A percentile compares a stretch with the other conserved stretches of the same genome.
phyloP scores from a whole-genome alignment of 2,329 filamentous ascomycete species.

The Arthrinium puccinioides region DNA sequence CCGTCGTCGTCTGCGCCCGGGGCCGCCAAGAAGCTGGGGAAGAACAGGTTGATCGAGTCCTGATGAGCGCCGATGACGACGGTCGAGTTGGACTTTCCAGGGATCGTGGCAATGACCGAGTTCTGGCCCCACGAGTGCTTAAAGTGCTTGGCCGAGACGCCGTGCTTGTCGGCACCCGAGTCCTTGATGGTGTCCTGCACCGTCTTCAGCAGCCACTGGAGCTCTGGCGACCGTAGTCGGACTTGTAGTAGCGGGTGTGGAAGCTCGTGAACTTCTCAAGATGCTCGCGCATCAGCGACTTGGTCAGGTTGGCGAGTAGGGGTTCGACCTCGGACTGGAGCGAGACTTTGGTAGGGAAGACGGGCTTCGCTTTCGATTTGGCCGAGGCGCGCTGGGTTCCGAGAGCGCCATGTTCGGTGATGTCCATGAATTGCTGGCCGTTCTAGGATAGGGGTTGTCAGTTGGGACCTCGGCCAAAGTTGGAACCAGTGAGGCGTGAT shows the following conservation, averaged over 20 bases:
- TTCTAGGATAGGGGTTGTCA: slow-evolving; percentile 42
- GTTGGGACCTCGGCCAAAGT: slow-evolving; percentile 1
- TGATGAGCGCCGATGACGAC: slow-evolving; percentile 88
- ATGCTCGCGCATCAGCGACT: slow-evolving; percentile 69
- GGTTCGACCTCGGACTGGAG: slow-evolving; percentile 60
- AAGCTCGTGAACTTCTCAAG: slow-evolving; percentile 73
- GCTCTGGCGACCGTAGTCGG: slow-evolving; percentile 70
- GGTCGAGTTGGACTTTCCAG: slow-evolving; percentile 76
- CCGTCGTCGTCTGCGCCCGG: slow-evolving; percentile 96
- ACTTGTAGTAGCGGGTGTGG: slow-evolving; percentile 78
- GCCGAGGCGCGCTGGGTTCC: slow-evolving; percentile 37
- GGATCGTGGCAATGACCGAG: slow-evolving; percentile 86
- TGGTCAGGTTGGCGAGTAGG: slow-evolving; percentile 62
- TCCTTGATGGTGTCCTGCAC: slow-evolving; percentile 65
- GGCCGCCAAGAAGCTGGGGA: slow-evolving; percentile 75
- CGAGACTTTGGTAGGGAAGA: slow-evolving; percentile 61
- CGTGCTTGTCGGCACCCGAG: slow-evolving; percentile 60
- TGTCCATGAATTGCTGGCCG: slow-evolving; percentile 88
- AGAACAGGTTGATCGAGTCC: slow-evolving; percentile 89
- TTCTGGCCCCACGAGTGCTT: slow-evolving; percentile 81
- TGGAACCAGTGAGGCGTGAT: not conserved
- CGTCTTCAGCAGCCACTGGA: slow-evolving; percentile 77
- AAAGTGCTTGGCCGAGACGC: slow-evolving; percentile 67
- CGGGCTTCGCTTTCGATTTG: slow-evolving; percentile 29
- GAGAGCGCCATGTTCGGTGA: slow-evolving; percentile 67